Evolutionary conservation across 2,329 filamentous ascomycete genomes (phyloP), one percentile per base, ranked within the genome.

Genomic region (Calonectria hongkongensis): DNA sequence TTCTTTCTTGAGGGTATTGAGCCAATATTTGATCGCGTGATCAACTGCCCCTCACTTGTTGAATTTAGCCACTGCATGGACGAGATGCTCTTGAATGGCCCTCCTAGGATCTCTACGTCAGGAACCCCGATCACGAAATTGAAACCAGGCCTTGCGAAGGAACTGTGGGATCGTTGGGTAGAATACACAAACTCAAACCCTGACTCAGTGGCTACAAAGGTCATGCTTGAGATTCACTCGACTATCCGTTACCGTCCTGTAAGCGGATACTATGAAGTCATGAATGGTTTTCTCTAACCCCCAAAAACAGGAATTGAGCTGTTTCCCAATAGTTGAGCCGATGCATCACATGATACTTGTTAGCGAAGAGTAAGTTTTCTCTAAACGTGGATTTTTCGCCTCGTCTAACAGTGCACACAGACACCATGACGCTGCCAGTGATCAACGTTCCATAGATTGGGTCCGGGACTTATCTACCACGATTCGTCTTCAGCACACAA

Each of bases 11-110:
- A 56, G 2, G 28, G 30, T 4, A 12, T 56, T 13, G 18, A 56
- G 15, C 50, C 50, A 4, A 33, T 54, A 33, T 54, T 54, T 16
- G 50, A 54, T 16, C 27, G 15, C 7, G 16, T 30, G 13, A 21
- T n/a, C 4, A n/a, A 10, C 4, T 54, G 50, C 16, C 28, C 50
- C n/a, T 54, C 50, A 10, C 50, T 54, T 3, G 50, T 54, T 13
- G 50, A 54, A 12, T 54, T 54, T 13, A 54, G 50, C 18, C 50
- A 54, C 18, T 54, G 50, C 50, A 54, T 54, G 50, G 50, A 54
- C 6, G 16, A 54, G 8, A 54, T 54, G 50, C 50, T 54, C 1
- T 9, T 54, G 15, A 16, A 27, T 10, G 50, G 50, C 8, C 50
- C 50, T 5, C 50, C 50, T n/a, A 54, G 50, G 18, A 54, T 54